Base-by-base conservation (phyloP, 345 rosid species). In the Syzygium jambos region DNA sequence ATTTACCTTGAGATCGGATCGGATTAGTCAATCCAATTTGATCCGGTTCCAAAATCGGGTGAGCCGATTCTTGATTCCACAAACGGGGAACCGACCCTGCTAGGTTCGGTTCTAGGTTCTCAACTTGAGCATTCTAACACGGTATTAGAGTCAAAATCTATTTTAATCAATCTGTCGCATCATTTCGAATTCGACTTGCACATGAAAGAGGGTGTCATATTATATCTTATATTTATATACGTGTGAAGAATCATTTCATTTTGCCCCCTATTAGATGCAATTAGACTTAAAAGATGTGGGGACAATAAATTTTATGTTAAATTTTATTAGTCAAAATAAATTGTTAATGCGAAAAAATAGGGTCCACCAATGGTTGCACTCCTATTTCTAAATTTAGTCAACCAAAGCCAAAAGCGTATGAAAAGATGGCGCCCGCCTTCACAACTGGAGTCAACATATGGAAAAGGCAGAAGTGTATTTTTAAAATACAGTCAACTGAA, bases 71-170 rank as follows among this genome's bases (percentile, higher is more conserved):
- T 0, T 12, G 1, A 59, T 59, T 59, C 7, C 15, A 59, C 15
- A 59, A 59, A 59, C 11, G 4, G 1, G 3, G 3, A 57, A 11
- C 0, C 0, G 0, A 59, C 65, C 27, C 30, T 57, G 15, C 3
- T 11, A 3, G 0, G 27, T 25, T 7, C 1, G 0, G 0, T 59
- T 27, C 30, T 7, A 59, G 27, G 1, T 59, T 59, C 1, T 43
- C 46, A 43, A 43, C 7, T 6, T 43, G 7, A 43, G 46, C 11
- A 16, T 30, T 30, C 1, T 4, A 30, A 68, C 6, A 8, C 1
- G 6, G 5, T 68, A 19, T 73, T 19, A 10, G 6, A 4, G 6
- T 16, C 0, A 2, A 2, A 38, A 19, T 38, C 3, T 73, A 5
- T 41, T 34, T 73, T 6, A 7, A 1, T 63, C 4, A 29, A 13